Evolutionary conservation across 768 basidiomycete species (phyloP).

Genomic region (Termitomyces sp.): DNA sequence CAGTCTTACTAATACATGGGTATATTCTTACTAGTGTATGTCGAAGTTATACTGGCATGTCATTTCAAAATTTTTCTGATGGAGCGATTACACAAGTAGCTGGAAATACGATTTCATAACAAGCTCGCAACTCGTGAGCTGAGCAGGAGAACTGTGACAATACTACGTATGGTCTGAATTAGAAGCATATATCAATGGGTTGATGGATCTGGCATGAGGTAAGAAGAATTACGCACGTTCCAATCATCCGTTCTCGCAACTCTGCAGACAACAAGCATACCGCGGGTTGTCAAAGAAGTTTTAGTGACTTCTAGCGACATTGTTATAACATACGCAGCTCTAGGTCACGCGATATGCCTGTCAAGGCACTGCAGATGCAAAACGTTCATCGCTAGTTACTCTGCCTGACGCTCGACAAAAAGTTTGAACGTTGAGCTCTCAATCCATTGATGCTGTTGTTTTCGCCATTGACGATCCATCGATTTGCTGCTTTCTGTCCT

Average conservation of each 20-base stretch:
- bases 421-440: neutral
- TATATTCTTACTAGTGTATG: too few species aligned
- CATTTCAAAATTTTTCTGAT: too few species aligned
- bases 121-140: neutral
- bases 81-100: too few species aligned
- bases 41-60: too few species aligned
- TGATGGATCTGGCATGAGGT: neutral
- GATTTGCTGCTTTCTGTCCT: neutral
- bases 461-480: neutral
- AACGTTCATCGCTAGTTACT: neutral
- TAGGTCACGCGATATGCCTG: neutral
- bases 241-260: neutral
- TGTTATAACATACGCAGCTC: neutral
- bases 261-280: neutral
- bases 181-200: neutral
- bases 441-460: neutral
- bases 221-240: neutral
- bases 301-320: too few species aligned
- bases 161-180: neutral
- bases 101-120: too few species aligned
- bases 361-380: neutral
- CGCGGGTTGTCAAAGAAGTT: neutral
- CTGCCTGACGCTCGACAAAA: neutral
- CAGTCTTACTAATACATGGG: too few species aligned
- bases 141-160: neutral